Evolutionary conservation across 805 yeast genomes (phyloP).

Genomic region (Wickerhamomyces sydowiorum): DNA sequence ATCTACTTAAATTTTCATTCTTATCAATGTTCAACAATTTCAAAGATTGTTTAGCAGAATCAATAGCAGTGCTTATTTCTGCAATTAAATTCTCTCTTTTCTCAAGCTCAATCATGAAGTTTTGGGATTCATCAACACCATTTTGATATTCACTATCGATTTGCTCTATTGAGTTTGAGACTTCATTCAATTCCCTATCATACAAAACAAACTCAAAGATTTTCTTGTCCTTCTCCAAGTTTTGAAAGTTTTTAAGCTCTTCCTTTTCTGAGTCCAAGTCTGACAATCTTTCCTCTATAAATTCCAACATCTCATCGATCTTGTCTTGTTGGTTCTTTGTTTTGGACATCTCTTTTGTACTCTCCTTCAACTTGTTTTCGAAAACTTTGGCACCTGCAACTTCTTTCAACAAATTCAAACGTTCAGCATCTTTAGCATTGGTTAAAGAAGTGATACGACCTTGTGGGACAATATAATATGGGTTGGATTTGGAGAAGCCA

Average conservation of each 20-base stretch:
- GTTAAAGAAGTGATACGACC: slow-evolving; percentile 87
- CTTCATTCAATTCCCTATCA: slow-evolving; percentile 67
- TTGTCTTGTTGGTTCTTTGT: slow-evolving; percentile 65
- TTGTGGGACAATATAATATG: slow-evolving; percentile 96
- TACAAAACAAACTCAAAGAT: slow-evolving; percentile 68
- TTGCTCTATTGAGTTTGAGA: slow-evolving; percentile 53
- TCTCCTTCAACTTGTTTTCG: slow-evolving; percentile 74
- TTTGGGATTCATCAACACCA: slow-evolving; percentile 46
- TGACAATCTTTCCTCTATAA: slow-evolving; percentile 63
- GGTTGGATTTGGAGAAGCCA: slow-evolving; percentile 85
- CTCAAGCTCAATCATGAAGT: slow-evolving; percentile 49
- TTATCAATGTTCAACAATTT: slow-evolving; percentile 53
- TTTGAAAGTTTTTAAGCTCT: slow-evolving; percentile 67
- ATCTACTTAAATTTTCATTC: slow-evolving; percentile 44
- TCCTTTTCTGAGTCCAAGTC: slow-evolving; percentile 79
- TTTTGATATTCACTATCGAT: slow-evolving; percentile 53
- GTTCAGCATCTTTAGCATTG: slow-evolving; percentile 80
- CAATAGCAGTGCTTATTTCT: slow-evolving; percentile 39
- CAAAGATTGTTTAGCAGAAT: slow-evolving; percentile 39
- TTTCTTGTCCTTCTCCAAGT: slow-evolving; percentile 60
- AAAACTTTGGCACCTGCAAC: slow-evolving; percentile 94
- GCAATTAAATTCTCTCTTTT: slow-evolving; percentile 50
- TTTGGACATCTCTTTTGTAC: slow-evolving; percentile 70
- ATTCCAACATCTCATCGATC: slow-evolving; percentile 66
- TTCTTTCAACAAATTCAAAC: slow-evolving; percentile 74